Evolutionary conservation across 2,329 filamentous ascomycete genomes (phyloP).

Genomic region (Arthrobotrys iridis): DNA sequence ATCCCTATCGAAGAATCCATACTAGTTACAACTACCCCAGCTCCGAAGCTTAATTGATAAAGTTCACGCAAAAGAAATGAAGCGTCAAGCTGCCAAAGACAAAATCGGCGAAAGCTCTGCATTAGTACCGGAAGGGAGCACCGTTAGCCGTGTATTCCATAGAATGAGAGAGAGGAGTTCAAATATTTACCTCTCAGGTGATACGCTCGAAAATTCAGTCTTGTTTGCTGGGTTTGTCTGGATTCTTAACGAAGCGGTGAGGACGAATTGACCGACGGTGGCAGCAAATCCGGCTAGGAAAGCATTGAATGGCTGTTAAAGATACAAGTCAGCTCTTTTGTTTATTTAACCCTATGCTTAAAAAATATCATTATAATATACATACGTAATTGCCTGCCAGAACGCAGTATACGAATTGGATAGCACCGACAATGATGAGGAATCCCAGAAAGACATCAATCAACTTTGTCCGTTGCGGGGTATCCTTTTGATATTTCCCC

Average conservation of each 20-base stretch:
- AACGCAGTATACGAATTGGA: slow-evolving; percentile 94
- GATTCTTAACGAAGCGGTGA: slow-evolving; percentile 87
- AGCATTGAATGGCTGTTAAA: slow-evolving; percentile 88
- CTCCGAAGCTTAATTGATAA: slow-evolving; percentile 80
- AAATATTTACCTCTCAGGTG: slow-evolving; percentile 75
- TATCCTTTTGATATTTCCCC: slow-evolving; percentile 80
- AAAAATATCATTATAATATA: slow-evolving; percentile 56
- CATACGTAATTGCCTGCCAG: slow-evolving; percentile 93
- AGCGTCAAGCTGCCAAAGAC: slow-evolving; percentile 92
- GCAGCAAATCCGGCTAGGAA: slow-evolving; percentile 95
- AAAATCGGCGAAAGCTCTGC: slow-evolving; percentile 93
- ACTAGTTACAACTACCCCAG: slow-evolving; percentile 6
- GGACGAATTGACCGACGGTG: slow-evolving; percentile 95
- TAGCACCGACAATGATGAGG: slow-evolving; percentile 80
- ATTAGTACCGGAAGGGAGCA: slow-evolving; percentile 13
- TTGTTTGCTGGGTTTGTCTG: slow-evolving; percentile 88
- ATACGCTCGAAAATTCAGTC: slow-evolving; percentile 77
- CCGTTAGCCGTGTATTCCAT: slow-evolving; percentile 31
- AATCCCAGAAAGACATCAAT: slow-evolving; percentile 92
- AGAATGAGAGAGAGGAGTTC: slow-evolving; percentile 55
- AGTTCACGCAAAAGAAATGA: slow-evolving; percentile 99
- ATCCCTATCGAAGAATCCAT: not conserved
- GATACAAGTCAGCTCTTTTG: not conserved
- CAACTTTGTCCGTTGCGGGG: slow-evolving; percentile 89
- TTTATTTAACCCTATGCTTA: not conserved